Percentiles rank a stretch among this genome's conserved stretches.
Evolutionary conservation across 176 grass and related monocot species (phyloP).

Genomic region (Pontederia crassipes): DNA sequence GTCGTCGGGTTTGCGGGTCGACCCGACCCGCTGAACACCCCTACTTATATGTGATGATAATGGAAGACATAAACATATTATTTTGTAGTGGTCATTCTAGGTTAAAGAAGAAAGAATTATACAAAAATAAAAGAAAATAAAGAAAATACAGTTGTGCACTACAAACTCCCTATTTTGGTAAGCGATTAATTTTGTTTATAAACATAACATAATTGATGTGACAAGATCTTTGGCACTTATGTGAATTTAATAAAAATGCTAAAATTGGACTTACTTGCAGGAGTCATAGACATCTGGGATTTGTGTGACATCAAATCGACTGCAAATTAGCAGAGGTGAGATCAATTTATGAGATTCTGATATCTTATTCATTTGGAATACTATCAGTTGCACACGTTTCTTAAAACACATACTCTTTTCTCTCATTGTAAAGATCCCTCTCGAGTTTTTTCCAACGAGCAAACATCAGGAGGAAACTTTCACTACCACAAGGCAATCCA

Average conservation of each 20-base stretch:
- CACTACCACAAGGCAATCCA: conserved; percentile 88
- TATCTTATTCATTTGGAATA: not conserved
- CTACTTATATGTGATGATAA: too few species aligned
- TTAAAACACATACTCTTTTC: conserved; percentile 53
- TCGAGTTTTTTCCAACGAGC: conserved; percentile 97
- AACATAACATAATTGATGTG: not conserved
- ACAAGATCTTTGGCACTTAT: not conserved
- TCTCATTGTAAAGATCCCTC: conserved; percentile 82
- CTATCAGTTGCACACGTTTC: not conserved
- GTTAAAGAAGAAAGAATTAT: too few species aligned
- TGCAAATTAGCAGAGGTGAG: conserved; percentile 22
- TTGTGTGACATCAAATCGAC: conserved; percentile 83
- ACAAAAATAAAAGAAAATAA: too few species aligned
- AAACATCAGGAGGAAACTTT: conserved; percentile 98
- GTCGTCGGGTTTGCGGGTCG: too few species aligned
- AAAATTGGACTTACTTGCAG: conserved; percentile 68
- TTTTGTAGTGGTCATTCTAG: too few species aligned
- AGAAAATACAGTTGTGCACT: too few species aligned
- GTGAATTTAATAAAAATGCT: not conserved
- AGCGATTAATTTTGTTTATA: too few species aligned
- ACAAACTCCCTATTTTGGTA: too few species aligned
- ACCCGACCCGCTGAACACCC: too few species aligned
- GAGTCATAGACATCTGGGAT: conserved; percentile 97
- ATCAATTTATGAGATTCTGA: not conserved
- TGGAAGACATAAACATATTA: too few species aligned